Evolutionary conservation across 2,329 filamentous ascomycete genomes (phyloP).

Genomic region (Fusarium sambucinum): DNA sequence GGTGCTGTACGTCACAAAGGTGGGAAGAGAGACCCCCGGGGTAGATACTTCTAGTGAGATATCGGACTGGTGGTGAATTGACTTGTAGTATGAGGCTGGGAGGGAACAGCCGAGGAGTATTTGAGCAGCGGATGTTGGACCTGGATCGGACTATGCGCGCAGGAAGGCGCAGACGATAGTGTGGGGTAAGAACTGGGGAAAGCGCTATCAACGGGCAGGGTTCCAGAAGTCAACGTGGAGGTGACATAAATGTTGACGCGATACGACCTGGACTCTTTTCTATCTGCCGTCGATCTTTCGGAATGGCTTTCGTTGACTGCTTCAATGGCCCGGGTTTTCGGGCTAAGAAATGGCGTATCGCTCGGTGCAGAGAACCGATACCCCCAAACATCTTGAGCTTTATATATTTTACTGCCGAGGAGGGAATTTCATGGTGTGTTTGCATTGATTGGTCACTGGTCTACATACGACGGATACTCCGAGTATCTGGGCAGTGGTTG

Average conservation of each 20-base stretch:
- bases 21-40: background rate
- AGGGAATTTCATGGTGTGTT: too few relatives aligned
- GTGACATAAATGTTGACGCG: background rate
- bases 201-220: slow-evolving; percentile 26
- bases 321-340: background rate
- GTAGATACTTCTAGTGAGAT: background rate
- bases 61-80: background rate
- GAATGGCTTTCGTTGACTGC: background rate
- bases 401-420: too few relatives aligned
- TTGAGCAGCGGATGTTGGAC: slow-evolving; percentile 25
- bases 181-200: slow-evolving; percentile 46
- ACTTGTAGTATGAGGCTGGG: slow-evolving; percentile 22
- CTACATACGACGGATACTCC: too few relatives aligned
- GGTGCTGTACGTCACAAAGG: slow-evolving; percentile 7
- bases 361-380: too few relatives aligned
- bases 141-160: slow-evolving; percentile 18
- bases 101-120: slow-evolving; percentile 32
- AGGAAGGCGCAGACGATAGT: slow-evolving; percentile 32
- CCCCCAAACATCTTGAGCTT: too few relatives aligned
- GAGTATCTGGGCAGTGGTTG: too few relatives aligned
- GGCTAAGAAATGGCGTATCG: background rate
- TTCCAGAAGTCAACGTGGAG: slow-evolving; percentile 11
- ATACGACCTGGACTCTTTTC: background rate
- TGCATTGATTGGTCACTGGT: too few relatives aligned
- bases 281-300: background rate